These are phyloP conservation scores for Setaria italica DNA, from an alignment of 202 grass and related monocot species.

Conservation along the genomic window DNA sequence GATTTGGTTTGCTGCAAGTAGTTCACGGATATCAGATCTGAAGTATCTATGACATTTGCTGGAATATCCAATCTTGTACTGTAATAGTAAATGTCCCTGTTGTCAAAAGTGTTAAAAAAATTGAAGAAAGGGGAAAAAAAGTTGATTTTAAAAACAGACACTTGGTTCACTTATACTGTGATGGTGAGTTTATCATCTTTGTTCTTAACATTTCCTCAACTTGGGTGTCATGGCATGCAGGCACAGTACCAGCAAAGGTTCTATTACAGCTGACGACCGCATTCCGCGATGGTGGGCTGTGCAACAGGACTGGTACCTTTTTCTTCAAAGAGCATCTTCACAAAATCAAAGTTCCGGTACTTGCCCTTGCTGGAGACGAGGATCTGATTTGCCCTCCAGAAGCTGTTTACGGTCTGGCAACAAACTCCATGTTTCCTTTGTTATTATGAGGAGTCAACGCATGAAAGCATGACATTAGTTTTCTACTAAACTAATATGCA, in stretches of 20 bases:
- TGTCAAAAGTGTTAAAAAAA: background rate
- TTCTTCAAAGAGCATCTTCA: slow-evolving; percentile 77
- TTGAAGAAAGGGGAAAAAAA: background rate
- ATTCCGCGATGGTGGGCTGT: slow-evolving; percentile 82
- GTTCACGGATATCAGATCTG: background rate
- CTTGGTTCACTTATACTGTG: slow-evolving; percentile 5
- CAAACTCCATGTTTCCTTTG: slow-evolving; percentile 5
- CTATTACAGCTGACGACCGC: slow-evolving; percentile 82
- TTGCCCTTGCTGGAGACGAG: slow-evolving; percentile 90
- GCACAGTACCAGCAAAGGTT: slow-evolving; percentile 93
- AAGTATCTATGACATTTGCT: slow-evolving; percentile 29
- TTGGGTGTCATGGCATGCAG: slow-evolving; percentile 49
- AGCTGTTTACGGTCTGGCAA: slow-evolving; percentile 79
- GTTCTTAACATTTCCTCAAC: slow-evolving; percentile 27
- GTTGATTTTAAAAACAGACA: background rate
- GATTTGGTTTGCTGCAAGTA: background rate
- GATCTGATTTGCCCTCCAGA: slow-evolving; percentile 93
- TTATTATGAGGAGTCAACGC: background rate
- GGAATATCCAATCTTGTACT: slow-evolving; percentile 17
- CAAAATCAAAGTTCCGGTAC: slow-evolving; percentile 75
- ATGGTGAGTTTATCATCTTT: slow-evolving; percentile 1
- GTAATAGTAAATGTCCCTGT: slow-evolving; percentile 25
- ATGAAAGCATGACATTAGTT: background rate
- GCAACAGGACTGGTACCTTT: slow-evolving; percentile 70
- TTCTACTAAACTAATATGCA: background rate